phyloP scores from a whole-genome alignment of 805 yeast species.

The Ogataea polymorpha region DNA sequence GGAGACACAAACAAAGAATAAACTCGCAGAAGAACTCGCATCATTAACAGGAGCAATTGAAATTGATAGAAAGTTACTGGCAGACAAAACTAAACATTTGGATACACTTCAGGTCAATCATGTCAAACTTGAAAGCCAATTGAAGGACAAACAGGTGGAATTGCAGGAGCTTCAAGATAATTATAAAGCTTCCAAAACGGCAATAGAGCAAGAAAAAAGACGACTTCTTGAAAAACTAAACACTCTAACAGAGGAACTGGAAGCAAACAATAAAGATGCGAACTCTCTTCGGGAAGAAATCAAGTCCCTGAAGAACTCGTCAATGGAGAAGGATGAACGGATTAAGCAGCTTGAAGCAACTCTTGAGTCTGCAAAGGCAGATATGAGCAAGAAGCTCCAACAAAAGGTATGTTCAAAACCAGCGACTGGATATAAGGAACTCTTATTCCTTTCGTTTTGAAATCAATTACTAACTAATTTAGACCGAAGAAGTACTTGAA shows the following conservation, averaged over 20 bases:
- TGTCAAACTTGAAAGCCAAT: constrained; percentile 14
- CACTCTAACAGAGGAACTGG: constrained; percentile 18
- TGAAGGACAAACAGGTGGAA: constrained; percentile 8
- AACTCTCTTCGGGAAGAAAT: constrained; percentile 30
- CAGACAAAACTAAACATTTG: constrained; percentile 27
- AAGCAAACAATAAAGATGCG: constrained; percentile 10
- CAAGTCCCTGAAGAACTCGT: constrained; percentile 24
- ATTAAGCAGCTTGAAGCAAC: constrained; percentile 32
- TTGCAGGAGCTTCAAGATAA: constrained; percentile 9
- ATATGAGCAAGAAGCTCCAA: constrained; percentile 35
- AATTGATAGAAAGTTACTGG: constrained; percentile 31
- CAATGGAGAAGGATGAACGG: constrained; percentile 34
- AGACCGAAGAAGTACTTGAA: not conserved
- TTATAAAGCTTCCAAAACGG: constrained; percentile 5
- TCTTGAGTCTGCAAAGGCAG: constrained; percentile 28
- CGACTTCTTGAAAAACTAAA: constrained; percentile 19
- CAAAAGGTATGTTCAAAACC: constrained; percentile 25
- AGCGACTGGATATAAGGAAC: not conserved
- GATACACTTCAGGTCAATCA: constrained; percentile 10
- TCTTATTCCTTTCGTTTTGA: not conserved
- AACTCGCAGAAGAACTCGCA: constrained; percentile 33
- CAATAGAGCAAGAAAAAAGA: constrained; percentile 15
- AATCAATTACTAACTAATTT: not conserved
- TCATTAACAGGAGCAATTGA: constrained; percentile 27
- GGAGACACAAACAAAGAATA: constrained; percentile 44